These are phyloP conservation scores for Arabidopsis hybrid DNA, from an alignment of 441 rosid species.

Conservation along the genomic window DNA sequence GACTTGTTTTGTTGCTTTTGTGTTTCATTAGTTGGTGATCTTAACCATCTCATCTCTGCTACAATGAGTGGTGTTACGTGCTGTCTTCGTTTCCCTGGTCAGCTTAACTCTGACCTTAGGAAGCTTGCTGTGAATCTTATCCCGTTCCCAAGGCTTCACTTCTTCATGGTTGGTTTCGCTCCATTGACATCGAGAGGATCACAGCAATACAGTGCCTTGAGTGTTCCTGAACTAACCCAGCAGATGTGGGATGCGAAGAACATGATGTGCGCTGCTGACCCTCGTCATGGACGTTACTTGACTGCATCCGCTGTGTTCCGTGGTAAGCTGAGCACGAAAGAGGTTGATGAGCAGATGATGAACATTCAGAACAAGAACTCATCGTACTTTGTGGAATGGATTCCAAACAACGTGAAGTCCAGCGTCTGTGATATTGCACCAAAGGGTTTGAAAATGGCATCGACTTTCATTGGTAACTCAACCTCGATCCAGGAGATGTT, in stretches of 20 bases:
- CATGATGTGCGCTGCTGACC: constrained; percentile 85
- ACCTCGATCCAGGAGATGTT: constrained; percentile 82
- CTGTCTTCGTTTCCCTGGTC: constrained; percentile 76
- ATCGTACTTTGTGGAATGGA: constrained; percentile 80
- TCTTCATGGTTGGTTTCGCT: constrained; percentile 82
- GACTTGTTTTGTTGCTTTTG: constrained; percentile 19
- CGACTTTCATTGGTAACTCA: constrained; percentile 70
- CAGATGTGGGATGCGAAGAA: constrained; percentile 85
- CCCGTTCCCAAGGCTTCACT: constrained; percentile 77
- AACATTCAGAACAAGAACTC: constrained; percentile 79
- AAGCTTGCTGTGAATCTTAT: constrained; percentile 73
- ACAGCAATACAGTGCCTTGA: constrained; percentile 65
- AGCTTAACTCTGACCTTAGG: constrained; percentile 69
- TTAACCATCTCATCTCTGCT: constrained; percentile 69
- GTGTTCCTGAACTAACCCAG: constrained; percentile 74
- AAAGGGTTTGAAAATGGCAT: constrained; percentile 69
- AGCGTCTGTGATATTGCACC: constrained; percentile 80
- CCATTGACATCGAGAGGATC: constrained; percentile 75
- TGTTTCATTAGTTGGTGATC: constrained; percentile 61
- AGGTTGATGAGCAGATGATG: constrained; percentile 78
- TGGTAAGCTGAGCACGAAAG: constrained; percentile 77
- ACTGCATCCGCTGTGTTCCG: constrained; percentile 80
- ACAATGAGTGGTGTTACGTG: constrained; percentile 75
- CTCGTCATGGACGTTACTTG: constrained; percentile 75
- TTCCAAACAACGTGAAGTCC: constrained; percentile 73